phyloP scores from a whole-genome alignment of 2,329 filamentous ascomycete species.

The Polychaeton citri region DNA sequence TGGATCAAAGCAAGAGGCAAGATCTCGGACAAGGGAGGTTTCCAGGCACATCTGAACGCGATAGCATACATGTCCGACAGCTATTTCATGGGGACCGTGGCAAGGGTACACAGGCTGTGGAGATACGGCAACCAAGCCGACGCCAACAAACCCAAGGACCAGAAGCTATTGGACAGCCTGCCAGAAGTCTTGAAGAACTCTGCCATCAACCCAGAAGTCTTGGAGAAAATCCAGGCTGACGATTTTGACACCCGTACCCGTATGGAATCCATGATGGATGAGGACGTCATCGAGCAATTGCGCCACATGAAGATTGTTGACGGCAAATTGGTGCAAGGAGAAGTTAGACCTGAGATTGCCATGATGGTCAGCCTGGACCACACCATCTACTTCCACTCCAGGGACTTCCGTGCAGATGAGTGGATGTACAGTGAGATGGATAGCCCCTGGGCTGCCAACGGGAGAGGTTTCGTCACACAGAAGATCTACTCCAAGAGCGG shows the following conservation, averaged over 20 bases:
- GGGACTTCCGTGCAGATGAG: constrained; percentile 40
- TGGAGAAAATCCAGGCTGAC: constrained; percentile 32
- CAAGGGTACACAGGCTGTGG: constrained; percentile 68
- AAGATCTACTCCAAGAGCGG: constrained; percentile 60
- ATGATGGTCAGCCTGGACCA: constrained; percentile 81
- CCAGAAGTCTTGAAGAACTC: background rate
- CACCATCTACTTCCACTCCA: constrained; percentile 43
- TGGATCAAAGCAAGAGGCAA: constrained; percentile 64
- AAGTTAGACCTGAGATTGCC: constrained; percentile 48
- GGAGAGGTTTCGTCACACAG: constrained; percentile 62
- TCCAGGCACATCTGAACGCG: constrained; percentile 70
- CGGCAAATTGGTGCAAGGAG: constrained; percentile 13
- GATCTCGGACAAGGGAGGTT: constrained; percentile 61
- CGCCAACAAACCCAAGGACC: constrained; percentile 8
- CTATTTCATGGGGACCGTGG: constrained; percentile 84
- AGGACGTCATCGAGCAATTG: constrained; percentile 38
- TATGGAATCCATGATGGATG: constrained; percentile 27
- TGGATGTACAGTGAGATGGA: constrained; percentile 75
- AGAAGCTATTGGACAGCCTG: no score
- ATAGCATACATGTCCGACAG: constrained; percentile 88
- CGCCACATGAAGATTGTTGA: constrained; percentile 25
- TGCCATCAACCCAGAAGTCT: constrained; percentile 25
- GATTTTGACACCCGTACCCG: constrained; percentile 29
- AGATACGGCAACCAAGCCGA: constrained; percentile 45
- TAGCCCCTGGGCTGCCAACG: constrained; percentile 68